Percentiles rank a stretch among this genome's conserved stretches.
Evolutionary conservation across 345 rosid genomes (phyloP).

Genomic region (Lenwebbia sp.): DNA sequence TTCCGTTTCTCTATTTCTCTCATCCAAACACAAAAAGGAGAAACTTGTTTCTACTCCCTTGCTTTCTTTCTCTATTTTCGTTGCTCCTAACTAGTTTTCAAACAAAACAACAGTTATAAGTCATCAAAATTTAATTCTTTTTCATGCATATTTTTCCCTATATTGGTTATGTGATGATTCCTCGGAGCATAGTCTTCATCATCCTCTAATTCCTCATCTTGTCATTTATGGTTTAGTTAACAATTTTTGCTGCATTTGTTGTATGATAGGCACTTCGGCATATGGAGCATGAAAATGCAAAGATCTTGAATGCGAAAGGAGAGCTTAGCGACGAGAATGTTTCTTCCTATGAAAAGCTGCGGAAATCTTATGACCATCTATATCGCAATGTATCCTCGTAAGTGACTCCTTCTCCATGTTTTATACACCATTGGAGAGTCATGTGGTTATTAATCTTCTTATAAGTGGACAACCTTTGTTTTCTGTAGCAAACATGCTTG

Average conservation of each 20-base stretch:
- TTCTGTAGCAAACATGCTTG: neutral
- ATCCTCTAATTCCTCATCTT: neutral
- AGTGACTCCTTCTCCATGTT: conserved; percentile 24
- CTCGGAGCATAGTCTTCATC: neutral
- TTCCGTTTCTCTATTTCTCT: neutral
- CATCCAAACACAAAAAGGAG: neutral
- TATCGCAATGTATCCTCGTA: conserved; percentile 89
- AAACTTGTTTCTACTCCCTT: neutral
- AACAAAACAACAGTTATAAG: neutral
- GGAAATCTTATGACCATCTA: conserved; percentile 89
- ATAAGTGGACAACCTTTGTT: neutral
- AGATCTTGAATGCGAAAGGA: conserved; percentile 88
- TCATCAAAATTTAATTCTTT: neutral
- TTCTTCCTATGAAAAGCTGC: conserved; percentile 81
- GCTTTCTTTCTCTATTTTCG: neutral
- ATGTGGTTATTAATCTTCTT: neutral
- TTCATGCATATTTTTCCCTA: neutral
- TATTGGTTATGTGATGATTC: neutral
- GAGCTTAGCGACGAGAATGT: conserved; percentile 92
- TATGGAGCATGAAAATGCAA: conserved; percentile 96
- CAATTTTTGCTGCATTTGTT: neutral
- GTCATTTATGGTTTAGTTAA: neutral
- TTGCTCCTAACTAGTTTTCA: neutral
- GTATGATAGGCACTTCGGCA: conserved; percentile 68
- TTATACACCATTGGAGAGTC: neutral